Percentiles rank a stretch among this genome's conserved stretches.
Conservation (phyloP, 2,329 filamentous ascomycete species). For the Cladosporium sp. region DNA sequence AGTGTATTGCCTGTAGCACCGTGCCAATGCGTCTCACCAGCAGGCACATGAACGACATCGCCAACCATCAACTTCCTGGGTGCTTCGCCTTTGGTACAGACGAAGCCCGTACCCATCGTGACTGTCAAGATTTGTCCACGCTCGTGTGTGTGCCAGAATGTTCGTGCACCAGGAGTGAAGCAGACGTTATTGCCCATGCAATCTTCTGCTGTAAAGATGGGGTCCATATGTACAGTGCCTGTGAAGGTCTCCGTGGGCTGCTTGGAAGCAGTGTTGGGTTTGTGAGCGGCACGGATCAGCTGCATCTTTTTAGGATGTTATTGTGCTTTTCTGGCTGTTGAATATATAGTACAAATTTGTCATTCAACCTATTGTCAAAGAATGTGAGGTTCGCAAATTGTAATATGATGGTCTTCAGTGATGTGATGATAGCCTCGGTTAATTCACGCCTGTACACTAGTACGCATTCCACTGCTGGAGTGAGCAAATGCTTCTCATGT, state of each 20-base stretch:
- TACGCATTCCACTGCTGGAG: too few species aligned
- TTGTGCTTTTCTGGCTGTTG: neutral
- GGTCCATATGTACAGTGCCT: constrained; percentile 28
- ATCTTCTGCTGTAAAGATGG: constrained; percentile 31
- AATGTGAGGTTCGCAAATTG: too few species aligned
- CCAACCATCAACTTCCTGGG: constrained; percentile 36
- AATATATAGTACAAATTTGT: neutral
- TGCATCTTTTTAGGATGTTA: constrained; percentile 20
- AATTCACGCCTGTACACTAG: neutral
- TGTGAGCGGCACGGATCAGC: constrained; percentile 25
- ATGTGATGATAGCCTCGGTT: constrained; percentile 1
- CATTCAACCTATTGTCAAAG: too few species aligned
- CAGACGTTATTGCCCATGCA: constrained; percentile 37
- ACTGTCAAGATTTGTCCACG: constrained; percentile 43
- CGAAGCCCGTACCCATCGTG: constrained; percentile 38
- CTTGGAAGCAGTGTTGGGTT: constrained; percentile 22
- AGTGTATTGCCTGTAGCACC: constrained; percentile 38
- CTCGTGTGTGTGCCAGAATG: constrained; percentile 45
- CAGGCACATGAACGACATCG: constrained; percentile 39
- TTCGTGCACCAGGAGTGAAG: constrained; percentile 42
- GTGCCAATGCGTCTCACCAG: constrained; percentile 45
- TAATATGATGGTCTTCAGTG: neutral
- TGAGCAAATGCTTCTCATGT: too few species aligned
- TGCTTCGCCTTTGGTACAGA: constrained; percentile 39
- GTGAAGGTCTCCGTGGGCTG: constrained; percentile 28